Evolutionary conservation across 1,139 yeast species (phyloP).

Genomic region (Kurtzmaniella quercitrusa): DNA sequence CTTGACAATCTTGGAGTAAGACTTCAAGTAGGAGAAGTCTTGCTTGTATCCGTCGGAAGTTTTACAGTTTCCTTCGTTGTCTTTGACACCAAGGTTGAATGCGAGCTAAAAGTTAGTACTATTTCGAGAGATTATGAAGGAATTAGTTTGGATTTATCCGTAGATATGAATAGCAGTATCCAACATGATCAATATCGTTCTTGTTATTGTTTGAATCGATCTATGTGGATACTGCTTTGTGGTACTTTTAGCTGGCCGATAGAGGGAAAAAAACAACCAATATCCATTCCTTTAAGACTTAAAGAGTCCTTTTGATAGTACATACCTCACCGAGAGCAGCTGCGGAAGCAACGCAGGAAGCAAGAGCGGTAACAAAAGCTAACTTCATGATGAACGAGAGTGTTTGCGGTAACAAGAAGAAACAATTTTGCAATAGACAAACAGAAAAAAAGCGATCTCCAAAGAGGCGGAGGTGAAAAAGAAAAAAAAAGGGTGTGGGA

Average conservation of each 20-base stretch:
- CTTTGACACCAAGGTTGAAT: conserved; percentile 79
- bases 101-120: conserved; percentile 45
- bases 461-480: conserved; percentile 2
- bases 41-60: conserved; percentile 57
- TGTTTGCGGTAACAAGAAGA: background rate
- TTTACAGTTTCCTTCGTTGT: conserved; percentile 69
- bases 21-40: conserved; percentile 56
- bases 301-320: conserved; percentile 9
- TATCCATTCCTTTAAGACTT: background rate
- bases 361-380: conserved; percentile 34
- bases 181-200: too few species aligned
- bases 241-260: too few species aligned
- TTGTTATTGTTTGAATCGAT: too few species aligned
- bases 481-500: conserved; percentile 1
- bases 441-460: background rate
- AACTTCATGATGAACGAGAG: conserved; percentile 30
- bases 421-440: background rate
- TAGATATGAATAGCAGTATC: too few species aligned
- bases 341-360: conserved; percentile 34
- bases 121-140: too few species aligned
- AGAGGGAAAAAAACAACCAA: background rate
- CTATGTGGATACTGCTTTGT: too few species aligned
- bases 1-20: conserved; percentile 61
- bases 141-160: too few species aligned
- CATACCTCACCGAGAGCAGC: conserved; percentile 45